Percentiles rank a stretch among this genome's conserved stretches.
Evolutionary conservation across 2,329 filamentous ascomycete species (phyloP).

Genomic region (Ophiocordyceps camponoti-leonardi): DNA sequence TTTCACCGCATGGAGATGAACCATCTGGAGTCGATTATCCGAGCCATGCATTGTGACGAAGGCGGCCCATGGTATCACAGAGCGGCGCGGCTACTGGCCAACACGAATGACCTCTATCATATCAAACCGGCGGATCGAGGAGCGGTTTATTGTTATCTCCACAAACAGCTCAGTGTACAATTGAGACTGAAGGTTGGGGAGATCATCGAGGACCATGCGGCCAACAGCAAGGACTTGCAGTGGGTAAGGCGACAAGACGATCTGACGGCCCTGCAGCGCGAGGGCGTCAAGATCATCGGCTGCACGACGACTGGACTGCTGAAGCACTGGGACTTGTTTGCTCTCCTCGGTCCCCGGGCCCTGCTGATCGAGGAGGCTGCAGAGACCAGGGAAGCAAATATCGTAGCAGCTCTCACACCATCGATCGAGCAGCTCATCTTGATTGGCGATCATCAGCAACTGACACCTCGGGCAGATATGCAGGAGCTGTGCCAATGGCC

Average conservation of each 20-base stretch:
- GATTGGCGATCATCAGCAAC: slow-evolving; percentile 66
- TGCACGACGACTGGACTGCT: slow-evolving; percentile 65
- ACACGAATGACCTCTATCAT: slow-evolving; percentile 36
- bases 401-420: slow-evolving; percentile 31
- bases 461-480: slow-evolving; percentile 52
- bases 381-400: slow-evolving; percentile 51
- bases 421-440: slow-evolving; percentile 36
- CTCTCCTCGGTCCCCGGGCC: slow-evolving; percentile 46
- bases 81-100: slow-evolving; percentile 4
- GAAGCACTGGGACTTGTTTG: slow-evolving; percentile 59
- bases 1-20: not conserved
- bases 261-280: slow-evolving; percentile 18
- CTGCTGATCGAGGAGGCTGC: slow-evolving; percentile 69
- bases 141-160: slow-evolving; percentile 48
- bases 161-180: slow-evolving; percentile 30
- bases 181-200: slow-evolving; percentile 26
- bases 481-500: slow-evolving; percentile 39
- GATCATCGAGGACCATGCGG: slow-evolving; percentile 30
- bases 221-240: slow-evolving; percentile 32
- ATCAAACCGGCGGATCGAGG: slow-evolving; percentile 40
- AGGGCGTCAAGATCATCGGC: slow-evolving; percentile 34
- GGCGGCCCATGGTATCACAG: slow-evolving; percentile 3
- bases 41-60: slow-evolving; percentile 1
- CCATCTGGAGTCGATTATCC: slow-evolving; percentile 1
- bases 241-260: slow-evolving; percentile 43